Conservation (phyloP, 345 rosid genomes). For the Eucalyptus urophylla region DNA sequence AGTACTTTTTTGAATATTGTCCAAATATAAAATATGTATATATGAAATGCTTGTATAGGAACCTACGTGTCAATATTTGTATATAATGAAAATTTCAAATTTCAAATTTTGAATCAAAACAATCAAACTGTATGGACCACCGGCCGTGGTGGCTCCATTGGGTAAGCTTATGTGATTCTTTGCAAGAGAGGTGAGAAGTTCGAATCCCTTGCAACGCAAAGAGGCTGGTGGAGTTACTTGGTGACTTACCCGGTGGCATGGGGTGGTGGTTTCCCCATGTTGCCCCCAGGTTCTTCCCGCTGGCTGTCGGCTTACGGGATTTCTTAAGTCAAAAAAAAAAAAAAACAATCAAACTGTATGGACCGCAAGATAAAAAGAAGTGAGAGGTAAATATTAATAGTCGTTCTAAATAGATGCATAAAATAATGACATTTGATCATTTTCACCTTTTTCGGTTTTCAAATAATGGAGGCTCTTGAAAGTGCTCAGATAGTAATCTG, state of each 20-base stretch:
- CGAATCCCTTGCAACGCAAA: too few relatives aligned
- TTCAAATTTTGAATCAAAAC: neutral
- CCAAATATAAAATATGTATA: too few relatives aligned
- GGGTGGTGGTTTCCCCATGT: too few relatives aligned
- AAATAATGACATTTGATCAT: neutral
- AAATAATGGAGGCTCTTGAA: neutral
- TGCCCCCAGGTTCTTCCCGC: too few relatives aligned
- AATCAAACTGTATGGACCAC: neutral
- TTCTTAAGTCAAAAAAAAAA: too few relatives aligned
- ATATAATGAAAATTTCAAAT: neutral
- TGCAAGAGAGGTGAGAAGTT: too few relatives aligned
- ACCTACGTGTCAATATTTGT: neutral
- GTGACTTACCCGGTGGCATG: too few relatives aligned
- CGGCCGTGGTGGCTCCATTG: too few relatives aligned
- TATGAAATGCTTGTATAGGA: neutral
- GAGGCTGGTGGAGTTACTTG: too few relatives aligned
- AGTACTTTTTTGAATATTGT: neutral
- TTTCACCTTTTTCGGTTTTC: neutral
- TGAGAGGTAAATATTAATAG: neutral
- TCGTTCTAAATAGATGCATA: neutral
- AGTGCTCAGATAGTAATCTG: neutral
- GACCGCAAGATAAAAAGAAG: neutral
- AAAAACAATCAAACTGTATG: neutral
- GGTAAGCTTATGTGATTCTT: too few relatives aligned
- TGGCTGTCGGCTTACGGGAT: too few relatives aligned